Conservation (phyloP, 768 basidiomycete genomes). For the Trametes coccinea region DNA sequence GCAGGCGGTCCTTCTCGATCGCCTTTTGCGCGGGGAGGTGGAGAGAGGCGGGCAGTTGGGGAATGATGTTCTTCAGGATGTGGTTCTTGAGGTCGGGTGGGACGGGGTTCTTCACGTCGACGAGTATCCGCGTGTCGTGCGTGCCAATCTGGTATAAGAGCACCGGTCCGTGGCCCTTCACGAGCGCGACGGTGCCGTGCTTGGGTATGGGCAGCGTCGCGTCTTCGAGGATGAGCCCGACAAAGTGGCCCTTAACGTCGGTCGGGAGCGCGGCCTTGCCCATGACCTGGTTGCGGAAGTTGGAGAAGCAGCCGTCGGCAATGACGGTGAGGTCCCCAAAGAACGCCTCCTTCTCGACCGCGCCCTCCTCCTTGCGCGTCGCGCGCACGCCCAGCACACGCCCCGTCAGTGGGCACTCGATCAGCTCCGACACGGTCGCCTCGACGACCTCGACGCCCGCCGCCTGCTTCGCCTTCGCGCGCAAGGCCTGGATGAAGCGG, state of each 20-base stretch:
- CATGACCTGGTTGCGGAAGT: constrained; percentile 78
- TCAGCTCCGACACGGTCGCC: constrained; percentile 76
- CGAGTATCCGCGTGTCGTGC: constrained; percentile 89
- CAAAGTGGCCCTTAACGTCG: constrained; percentile 72
- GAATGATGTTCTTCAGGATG: constrained; percentile 72
- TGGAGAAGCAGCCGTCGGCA: constrained; percentile 95
- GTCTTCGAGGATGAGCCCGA: constrained; percentile 83
- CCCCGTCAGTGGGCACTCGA: constrained; percentile 54
- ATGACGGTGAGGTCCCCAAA: constrained; percentile 80
- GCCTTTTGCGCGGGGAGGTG: constrained; percentile 66
- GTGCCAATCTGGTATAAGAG: constrained; percentile 90
- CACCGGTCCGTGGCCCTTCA: constrained; percentile 83
- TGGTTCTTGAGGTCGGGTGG: constrained; percentile 80
- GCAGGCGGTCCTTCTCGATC: constrained; percentile 75
- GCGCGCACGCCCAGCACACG: constrained; percentile 70
- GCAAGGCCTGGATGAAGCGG: constrained; percentile 76
- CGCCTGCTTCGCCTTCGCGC: constrained; percentile 62
- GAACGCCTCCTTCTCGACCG: constrained; percentile 50
- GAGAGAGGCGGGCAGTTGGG: constrained; percentile 76
- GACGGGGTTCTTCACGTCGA: constrained; percentile 84
- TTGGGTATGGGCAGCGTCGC: constrained; percentile 68
- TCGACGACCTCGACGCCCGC: constrained; percentile 78
- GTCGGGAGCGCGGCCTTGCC: constrained; percentile 49
- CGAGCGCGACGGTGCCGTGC: constrained; percentile 82
- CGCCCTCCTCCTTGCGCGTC: constrained; percentile 41